These are phyloP conservation scores for Dactylellina cionopaga DNA, from an alignment of 2,329 filamentous ascomycete genomes.

Conservation along the genomic window DNA sequence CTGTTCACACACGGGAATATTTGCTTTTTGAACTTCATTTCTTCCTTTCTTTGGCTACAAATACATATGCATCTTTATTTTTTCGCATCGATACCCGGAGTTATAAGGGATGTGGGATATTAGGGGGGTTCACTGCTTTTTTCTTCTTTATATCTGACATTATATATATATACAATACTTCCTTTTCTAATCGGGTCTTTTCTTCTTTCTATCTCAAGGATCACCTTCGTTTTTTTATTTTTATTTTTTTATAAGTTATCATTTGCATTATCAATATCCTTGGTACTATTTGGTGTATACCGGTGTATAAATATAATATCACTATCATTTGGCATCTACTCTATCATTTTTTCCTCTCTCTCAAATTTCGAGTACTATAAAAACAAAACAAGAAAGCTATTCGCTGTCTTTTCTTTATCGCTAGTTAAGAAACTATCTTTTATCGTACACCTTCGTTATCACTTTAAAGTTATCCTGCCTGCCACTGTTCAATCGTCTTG, in stretches of 20 bases:
- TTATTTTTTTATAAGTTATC: background rate
- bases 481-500: no score
- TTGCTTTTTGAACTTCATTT: no score
- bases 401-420: no score
- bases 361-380: no score
- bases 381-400: no score
- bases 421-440: no score
- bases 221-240: slow-evolving; percentile 2
- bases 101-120: slow-evolving; percentile 35
- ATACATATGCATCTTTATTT: slow-evolving; percentile 12
- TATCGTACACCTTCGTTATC: no score
- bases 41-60: slow-evolving; percentile 1
- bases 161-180: slow-evolving; percentile 19
- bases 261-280: background rate
- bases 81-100: slow-evolving; percentile 51
- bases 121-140: slow-evolving; percentile 5
- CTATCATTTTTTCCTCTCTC: slow-evolving; percentile 1
- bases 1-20: no score
- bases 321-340: background rate
- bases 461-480: no score
- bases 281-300: background rate
- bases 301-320: slow-evolving; percentile 28
- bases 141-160: background rate
- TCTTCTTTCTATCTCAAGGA: background rate
- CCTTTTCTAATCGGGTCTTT: slow-evolving; percentile 4